Evolutionary conservation across 306 rosid genomes (phyloP).

Genomic region (Macrotyloma uniflorum): DNA sequence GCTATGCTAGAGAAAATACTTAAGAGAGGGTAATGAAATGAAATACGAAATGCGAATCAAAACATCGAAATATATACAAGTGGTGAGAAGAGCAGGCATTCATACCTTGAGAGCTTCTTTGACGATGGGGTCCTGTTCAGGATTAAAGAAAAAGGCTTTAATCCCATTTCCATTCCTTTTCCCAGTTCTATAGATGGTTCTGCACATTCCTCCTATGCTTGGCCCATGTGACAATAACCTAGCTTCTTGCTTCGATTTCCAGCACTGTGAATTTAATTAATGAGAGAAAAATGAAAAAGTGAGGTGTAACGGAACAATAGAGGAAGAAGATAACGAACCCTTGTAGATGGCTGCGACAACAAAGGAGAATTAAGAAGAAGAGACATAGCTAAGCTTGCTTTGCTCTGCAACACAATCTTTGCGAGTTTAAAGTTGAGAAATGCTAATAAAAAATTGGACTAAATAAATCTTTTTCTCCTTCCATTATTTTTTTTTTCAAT

Average conservation of each 20-base stretch:
- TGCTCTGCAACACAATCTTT: neutral
- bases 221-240: constrained; percentile 18
- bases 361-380: constrained; percentile 31
- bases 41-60: neutral
- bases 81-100: constrained; percentile 8
- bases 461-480: too few species aligned
- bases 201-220: constrained; percentile 10
- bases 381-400: constrained; percentile 23
- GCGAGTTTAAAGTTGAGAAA: too few species aligned
- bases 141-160: constrained; percentile 67
- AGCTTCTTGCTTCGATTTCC: constrained; percentile 44
- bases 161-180: constrained; percentile 36
- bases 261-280: neutral
- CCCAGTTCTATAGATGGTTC: constrained; percentile 12
- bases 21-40: neutral
- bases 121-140: constrained; percentile 65
- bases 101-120: constrained; percentile 85
- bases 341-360: constrained; percentile 24
- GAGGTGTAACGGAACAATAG: neutral
- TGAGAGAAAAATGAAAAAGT: neutral
- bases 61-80: neutral
- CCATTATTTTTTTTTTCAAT: too few species aligned
- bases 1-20: neutral
- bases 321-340: constrained; percentile 19
- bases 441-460: too few species aligned